A percentile compares a stretch with the other conserved stretches of the same genome.
phyloP scores from a whole-genome alignment of 2,329 filamentous ascomycete species.

The Claviceps monticola region DNA sequence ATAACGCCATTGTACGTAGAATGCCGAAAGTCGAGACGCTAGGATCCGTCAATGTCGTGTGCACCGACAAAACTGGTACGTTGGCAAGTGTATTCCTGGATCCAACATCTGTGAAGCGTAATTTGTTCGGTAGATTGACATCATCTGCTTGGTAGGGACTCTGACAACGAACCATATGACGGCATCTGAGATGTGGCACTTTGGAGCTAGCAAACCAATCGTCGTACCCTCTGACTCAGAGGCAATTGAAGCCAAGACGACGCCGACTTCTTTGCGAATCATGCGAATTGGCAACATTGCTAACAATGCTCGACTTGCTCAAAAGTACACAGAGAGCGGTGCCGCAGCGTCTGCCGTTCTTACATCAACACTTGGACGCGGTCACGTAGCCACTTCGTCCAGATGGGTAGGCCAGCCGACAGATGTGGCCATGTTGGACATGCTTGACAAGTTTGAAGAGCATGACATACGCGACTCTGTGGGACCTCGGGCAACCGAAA shows the following conservation, averaged over 20 bases:
- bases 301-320: slow-evolving; percentile 78
- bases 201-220: slow-evolving; percentile 46
- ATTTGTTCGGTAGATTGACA: neutral
- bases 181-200: slow-evolving; percentile 91
- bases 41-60: slow-evolving; percentile 98
- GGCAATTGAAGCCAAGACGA: slow-evolving; percentile 42
- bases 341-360: slow-evolving; percentile 61
- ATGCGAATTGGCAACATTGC: slow-evolving; percentile 90
- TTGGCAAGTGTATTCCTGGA: neutral
- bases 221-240: slow-evolving; percentile 43
- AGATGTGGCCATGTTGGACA: slow-evolving; percentile 90
- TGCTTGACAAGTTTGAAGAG: slow-evolving; percentile 81
- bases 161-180: slow-evolving; percentile 98
- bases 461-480: slow-evolving; percentile 81
- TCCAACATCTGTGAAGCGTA: neutral
- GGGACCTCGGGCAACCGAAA: slow-evolving; percentile 70
- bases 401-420: slow-evolving; percentile 96
- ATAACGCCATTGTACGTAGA: slow-evolving; percentile 87
- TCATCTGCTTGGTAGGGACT: slow-evolving; percentile 42
- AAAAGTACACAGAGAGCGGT: slow-evolving; percentile 53
- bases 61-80: slow-evolving; percentile 87
- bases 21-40: slow-evolving; percentile 95
- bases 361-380: slow-evolving; percentile 61
- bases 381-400: slow-evolving; percentile 52
- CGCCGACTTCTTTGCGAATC: slow-evolving; percentile 64